Evolutionary conservation across 768 basidiomycete genomes (phyloP), one percentile per base, ranked within the genome.

Genomic region (Trametes elegans): DNA sequence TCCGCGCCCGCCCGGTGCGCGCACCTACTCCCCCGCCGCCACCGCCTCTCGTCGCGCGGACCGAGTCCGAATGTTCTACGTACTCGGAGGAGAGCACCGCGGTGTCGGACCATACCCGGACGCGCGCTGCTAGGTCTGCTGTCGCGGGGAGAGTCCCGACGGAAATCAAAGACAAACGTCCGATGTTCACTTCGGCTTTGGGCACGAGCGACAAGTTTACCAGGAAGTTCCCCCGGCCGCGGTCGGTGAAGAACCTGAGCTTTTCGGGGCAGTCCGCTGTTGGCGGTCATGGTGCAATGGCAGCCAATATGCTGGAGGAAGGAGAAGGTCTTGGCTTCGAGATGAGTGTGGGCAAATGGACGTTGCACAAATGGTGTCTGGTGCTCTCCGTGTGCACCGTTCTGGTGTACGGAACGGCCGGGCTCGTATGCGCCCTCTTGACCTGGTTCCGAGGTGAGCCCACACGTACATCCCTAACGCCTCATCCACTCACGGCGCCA

Each of bases 391-490:
- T 84, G 4, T 66, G 71, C 23, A 73, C 74, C 7, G 78, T 87
- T 39, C 78, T 88, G 48, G 66, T 66, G 0, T 85, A 81, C 67
- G 84, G 84, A 1, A 58, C 75, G 4, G 74, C 70, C 2, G 79
- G 78, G 2, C 68, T 88, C 50, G 66, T 75, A 7, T 79, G 75
- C 59, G 76, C 79, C 0, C 62, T 85, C 18, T 68, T 79, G 65
- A 84, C 83, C 2, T 85, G 85, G 81, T 82, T 81, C 66, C 69
- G 75, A 63, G 73, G 83, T 82, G 49, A 57, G 79, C 61, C 38
- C 1, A 11, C n/a, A 18, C 18, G n/a, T 11, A 3, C 32, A 7
- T 53, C 28, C 19, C 14, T 11, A 34, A 5, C 3, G 7, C 9
- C 3, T 14, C 10, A 4, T 10, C 24, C 19, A 34, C 45, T 41